Base-by-base conservation (phyloP, 148 eudicot species). In the Rhododendron ferrugineum region DNA sequence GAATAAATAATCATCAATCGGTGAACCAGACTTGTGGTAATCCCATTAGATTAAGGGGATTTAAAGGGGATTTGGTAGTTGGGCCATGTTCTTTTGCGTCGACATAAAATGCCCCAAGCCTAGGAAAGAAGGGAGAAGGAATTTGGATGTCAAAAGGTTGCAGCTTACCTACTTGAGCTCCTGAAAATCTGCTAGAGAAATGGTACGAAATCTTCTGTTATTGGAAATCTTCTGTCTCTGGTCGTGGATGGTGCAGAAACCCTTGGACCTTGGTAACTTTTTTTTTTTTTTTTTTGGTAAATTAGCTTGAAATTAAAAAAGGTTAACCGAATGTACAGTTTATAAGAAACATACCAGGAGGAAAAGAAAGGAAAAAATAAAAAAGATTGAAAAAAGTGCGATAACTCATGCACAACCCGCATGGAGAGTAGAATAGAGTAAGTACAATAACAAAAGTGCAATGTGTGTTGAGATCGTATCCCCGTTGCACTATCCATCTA, bases 1-100 rank as follows among this genome's bases (percentile, higher is more conserved):
- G 30, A 52, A 79, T 44, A 46, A 85, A 88, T 76, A 44, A 46
- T 74, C 58, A 46, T 74, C 58, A 86, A 79, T 16, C 4, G 32
- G 16, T 56, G 62, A 70, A 68, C 23, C 78, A 72, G 54, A 36
- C 54, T 85, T 13, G 52, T 13, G 64, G 44, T 26, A 28, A 80
- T 26, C 16, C 26, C 6, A n/a, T 34, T 37, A 16, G 26, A 20
- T 58, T 58, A 58, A 58, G 64, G 26, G 6, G 26, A 42, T 83
- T 83, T 9, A 72, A 72, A 72, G 11, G 64, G 37, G 46, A 70
- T 47, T 83, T 83, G 46, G 62, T 58, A 58, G n/a, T 56, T 56
- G 62, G 56, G 23, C 1, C 73, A 11, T 26, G 32, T 66, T 66
- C 73, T 66, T 66, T 28, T 26, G 73, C 15, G 30, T 66, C 15